These are phyloP conservation scores for Erythrophleum fordii DNA, from an alignment of 306 rosid species.

Conservation along the genomic window DNA sequence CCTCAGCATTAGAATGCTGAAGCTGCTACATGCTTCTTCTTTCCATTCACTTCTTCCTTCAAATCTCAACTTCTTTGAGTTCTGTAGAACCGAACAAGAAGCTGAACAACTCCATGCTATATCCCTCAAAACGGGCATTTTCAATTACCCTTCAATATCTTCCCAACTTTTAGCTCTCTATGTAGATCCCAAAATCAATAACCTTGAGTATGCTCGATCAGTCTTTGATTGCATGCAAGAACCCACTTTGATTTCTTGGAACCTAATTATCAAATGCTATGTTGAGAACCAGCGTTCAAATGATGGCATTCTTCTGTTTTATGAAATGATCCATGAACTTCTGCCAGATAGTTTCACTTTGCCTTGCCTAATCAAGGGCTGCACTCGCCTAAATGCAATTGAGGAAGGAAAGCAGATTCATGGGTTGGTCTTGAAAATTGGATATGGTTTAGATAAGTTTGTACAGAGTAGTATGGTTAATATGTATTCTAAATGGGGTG, in stretches of 20 bases:
- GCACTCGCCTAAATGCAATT: constrained; percentile 53
- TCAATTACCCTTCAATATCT: constrained; percentile 46
- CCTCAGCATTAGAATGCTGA: constrained; percentile 34
- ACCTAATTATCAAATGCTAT: constrained; percentile 52
- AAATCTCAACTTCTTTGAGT: constrained; percentile 33
- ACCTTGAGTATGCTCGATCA: constrained; percentile 50
- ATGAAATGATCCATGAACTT: constrained; percentile 39
- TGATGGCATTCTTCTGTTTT: constrained; percentile 52
- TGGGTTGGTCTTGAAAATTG: constrained; percentile 55
- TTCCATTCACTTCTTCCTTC: constrained; percentile 25
- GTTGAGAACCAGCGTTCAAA: constrained; percentile 52
- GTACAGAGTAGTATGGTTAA: constrained; percentile 65
- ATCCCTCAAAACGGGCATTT: constrained; percentile 51
- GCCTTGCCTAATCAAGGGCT: constrained; percentile 59
- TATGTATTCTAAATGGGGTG: constrained; percentile 61
- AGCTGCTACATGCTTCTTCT: constrained; percentile 33
- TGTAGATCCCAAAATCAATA: constrained; percentile 53
- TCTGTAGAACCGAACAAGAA: constrained; percentile 40
- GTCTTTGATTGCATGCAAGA: constrained; percentile 42
- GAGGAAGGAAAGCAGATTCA: constrained; percentile 63
- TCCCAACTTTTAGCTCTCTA: constrained; percentile 58
- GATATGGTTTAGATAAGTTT: constrained; percentile 54
- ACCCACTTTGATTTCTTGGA: constrained; percentile 54
- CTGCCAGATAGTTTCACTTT: constrained; percentile 55
- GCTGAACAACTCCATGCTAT: constrained; percentile 49